Base-by-base conservation (phyloP, 2,329 filamentous ascomycete species). In the Cercospora sp. region DNA sequence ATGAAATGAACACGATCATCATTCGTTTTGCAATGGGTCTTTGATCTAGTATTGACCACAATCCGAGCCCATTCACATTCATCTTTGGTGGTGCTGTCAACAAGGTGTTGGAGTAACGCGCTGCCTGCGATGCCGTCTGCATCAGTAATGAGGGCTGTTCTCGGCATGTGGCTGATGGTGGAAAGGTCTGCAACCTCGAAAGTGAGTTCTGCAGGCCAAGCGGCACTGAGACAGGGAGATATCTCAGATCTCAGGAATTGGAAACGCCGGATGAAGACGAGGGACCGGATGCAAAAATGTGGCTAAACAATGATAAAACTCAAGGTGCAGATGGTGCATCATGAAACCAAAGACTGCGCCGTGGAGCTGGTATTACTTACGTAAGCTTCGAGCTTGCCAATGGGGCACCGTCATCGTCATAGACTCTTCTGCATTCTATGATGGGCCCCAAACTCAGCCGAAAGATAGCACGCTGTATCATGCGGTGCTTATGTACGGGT, bases 41-140 rank as follows among this genome's bases (percentile, higher is more conserved):
- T 74, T 9, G 71, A 61, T 7, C 75, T 60, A 1, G 78, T 79
- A 1, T 74, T 71, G 7, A 78, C 67, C n/a, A 80, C 71, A 23
- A 79, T 78, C 28, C 73, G 73, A n/a, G 69, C 23, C 68, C 67
- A 72, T 20, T 72, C 58, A 6, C 67, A 72, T 20, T 72, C 58
- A 6, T 64, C 60, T 13, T 26, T 48, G 28, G 75, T 72, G 0
- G 76, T 74, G 12, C 68, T 69, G 5, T 72, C 66, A n/a, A 74
- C 68, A 5, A 81, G 68, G 51, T 79, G 72, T 64, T 80, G 78
- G 16, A 80, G 66, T 16, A 81, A 75, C 1, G 78, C 76, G 60
- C 70, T 68, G 6, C 79, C 79, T 53, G 71, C 78, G 48, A 80
- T 78, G 26, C 79, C 78, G 68, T 79, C 80, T 13, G 64, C 73